Base-by-base conservation (phyloP, 805 yeast species). In the Nakazawaea populi region DNA sequence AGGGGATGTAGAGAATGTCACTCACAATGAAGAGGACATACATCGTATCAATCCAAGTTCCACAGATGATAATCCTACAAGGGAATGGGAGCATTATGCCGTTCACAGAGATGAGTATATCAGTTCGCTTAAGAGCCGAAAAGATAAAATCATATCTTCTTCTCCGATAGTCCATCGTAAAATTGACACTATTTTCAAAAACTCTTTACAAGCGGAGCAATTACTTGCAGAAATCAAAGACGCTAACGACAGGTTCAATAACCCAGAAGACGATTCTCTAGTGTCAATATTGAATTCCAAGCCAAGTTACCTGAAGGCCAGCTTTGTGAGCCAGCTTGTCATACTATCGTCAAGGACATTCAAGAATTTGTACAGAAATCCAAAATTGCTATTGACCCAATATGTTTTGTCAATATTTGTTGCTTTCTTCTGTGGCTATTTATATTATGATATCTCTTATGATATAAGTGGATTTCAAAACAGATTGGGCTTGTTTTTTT, bases 401-500 rank as follows among this genome's bases (percentile, higher is more conserved):
- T 92, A 92, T 61, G 71, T 85, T 1, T 72, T 92, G 53, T 85
- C 97, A 0, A 67, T 88, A 7, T 64, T 83, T 12, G 80, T 92
- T 66, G 97, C 96, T 1, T 61, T 83, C 4, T 87, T 92, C 67
- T 84, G 96, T 67, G 97, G 98, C 0, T 79, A 79, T 46, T 72
- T 94, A 40, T 94, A 94, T 66, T 92, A 84, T 68, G 76, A 89
- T 60, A 83, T 92, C 29, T 73, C 83, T 41, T 87, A 89, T 62
- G 97, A 92, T 64, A 92, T 94, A 50, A 83, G 96, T 60, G 99
- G 99, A 0, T 94, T 94, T 73, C 99, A 94, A 66, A 94, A 94
- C 67, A 77, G 99, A 59, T 74, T 94, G 56, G 99, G 99, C 0
- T 72, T 94, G 53, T 94, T 94, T 68, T 92, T 94, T 73, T 94